Base-by-base conservation (phyloP, 164 flowering plant species). In the Piper betle region DNA sequence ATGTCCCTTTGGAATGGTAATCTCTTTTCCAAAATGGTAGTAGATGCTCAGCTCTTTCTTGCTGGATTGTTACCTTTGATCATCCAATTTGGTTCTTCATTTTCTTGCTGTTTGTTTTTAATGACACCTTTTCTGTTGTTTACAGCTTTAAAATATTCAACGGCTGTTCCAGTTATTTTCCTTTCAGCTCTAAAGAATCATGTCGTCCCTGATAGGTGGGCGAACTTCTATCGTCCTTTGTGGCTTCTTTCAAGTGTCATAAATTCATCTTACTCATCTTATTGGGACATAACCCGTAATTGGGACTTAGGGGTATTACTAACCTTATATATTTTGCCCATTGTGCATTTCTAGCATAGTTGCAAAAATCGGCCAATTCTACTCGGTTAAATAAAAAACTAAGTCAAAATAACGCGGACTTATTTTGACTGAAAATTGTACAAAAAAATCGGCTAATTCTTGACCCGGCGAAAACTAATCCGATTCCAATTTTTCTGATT, bases 131-230 rank as follows among this genome's bases (percentile, higher is more conserved):
- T 42, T 20, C 54, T 67, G 64, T 70, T 16, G n/a, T 59, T 82
- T 83, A 69, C 97, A 93, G 98, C 98, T 57, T 75, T 87, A 68
- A 93, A 93, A 72, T 89, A 93, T 74, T 87, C 90, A 6, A 93
- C 96, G 7, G 96, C 97, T 57, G 78, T 93, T 46, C 97, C 96
- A 9, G 96, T 92, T 68, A 93, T 93, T 65, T 86, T 81, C 63
- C 88, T 93, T 69, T 93, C 98, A 10, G 98, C 98, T 64, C 95
- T 92, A 58, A 89, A 92, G 74, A 89, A 89, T 73, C 96, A 89
- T 66, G 91, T 92, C 64, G 65, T 75, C 68, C 91, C 90, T 55
- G 93, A 83, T 57, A 79, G 66, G 43, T 92, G 98, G 98, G 82
- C 79, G 18, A 70, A 60, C 59, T 56, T 86, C 37, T 84, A 80